phyloP scores from a whole-genome alignment of 371 early-diverging fungal genomes.

The Mucor saturninus region DNA sequence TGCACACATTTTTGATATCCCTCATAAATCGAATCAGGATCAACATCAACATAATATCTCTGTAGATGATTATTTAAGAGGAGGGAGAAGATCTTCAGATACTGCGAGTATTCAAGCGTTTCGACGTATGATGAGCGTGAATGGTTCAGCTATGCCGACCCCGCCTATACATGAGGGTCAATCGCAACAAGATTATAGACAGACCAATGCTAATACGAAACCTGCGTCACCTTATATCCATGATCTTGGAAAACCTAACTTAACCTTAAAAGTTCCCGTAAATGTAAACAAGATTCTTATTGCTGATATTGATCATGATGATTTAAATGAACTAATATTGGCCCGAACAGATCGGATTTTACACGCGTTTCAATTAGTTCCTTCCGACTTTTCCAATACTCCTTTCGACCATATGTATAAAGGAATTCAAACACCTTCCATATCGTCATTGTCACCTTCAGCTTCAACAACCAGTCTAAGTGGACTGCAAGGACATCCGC shows the following conservation, averaged over 20 bases:
- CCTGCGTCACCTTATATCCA: conserved; percentile 21
- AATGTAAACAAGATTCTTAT: conserved; percentile 80
- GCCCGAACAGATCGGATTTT: conserved; percentile 84
- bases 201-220: conserved; percentile 5
- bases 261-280: conserved; percentile 77
- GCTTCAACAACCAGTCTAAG: conserved; percentile 20
- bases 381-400: conserved; percentile 9
- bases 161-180: not conserved
- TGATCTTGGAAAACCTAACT: conserved; percentile 64
- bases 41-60: conserved; percentile 35
- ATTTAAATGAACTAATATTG: conserved; percentile 75
- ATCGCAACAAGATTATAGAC: not conserved
- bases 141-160: conserved; percentile 5
- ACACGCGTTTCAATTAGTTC: conserved; percentile 65
- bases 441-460: conserved; percentile 26
- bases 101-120: conserved; percentile 47
- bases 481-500: not conserved
- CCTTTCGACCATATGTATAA: conserved; percentile 17
- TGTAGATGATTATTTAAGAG: conserved; percentile 44
- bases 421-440: conserved; percentile 22
- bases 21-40: conserved; percentile 16
- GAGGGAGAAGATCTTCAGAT: conserved; percentile 47
- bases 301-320: conserved; percentile 80
- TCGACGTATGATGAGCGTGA: conserved; percentile 36
- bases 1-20: conserved; percentile 68